These are phyloP conservation scores for Vararia minispora DNA, from an alignment of 768 basidiomycete genomes.

Conservation along the genomic window DNA sequence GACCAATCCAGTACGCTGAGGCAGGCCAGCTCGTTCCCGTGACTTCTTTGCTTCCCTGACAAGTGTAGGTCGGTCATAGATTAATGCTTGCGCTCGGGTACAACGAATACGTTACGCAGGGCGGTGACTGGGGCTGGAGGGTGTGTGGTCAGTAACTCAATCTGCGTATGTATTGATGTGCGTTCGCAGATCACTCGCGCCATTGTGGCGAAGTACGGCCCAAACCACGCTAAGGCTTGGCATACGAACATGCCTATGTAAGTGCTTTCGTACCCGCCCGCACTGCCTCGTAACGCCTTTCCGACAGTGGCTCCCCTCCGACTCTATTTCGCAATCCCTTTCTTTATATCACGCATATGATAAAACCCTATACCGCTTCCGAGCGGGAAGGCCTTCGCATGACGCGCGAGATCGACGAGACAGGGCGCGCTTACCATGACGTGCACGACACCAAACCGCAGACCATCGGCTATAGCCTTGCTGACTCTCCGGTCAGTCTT, in stretches of 20 bases:
- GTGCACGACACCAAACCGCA: slow-evolving; percentile 25
- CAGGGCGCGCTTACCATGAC: slow-evolving; percentile 27
- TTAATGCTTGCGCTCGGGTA: slow-evolving; percentile 22
- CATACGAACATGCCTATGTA: slow-evolving; percentile 23
- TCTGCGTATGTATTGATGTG: neutral
- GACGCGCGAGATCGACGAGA: slow-evolving; percentile 18
- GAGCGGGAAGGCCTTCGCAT: slow-evolving; percentile 26
- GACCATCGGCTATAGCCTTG: slow-evolving; percentile 34
- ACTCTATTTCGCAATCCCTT: slow-evolving; percentile 17
- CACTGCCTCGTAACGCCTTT: neutral
- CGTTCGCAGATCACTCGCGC: slow-evolving; percentile 17
- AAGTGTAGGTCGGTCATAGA: slow-evolving; percentile 19
- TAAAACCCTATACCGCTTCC: slow-evolving; percentile 22
- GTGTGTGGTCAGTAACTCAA: slow-evolving; percentile 15
- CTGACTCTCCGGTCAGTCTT: slow-evolving; percentile 42
- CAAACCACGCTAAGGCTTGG: slow-evolving; percentile 21
- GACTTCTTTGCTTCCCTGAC: neutral
- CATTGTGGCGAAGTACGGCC: slow-evolving; percentile 17
- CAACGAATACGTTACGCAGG: slow-evolving; percentile 29
- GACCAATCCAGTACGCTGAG: slow-evolving; percentile 35
- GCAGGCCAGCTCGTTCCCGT: slow-evolving; percentile 14
- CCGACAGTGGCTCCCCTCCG: slow-evolving; percentile 17
- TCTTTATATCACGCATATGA: slow-evolving; percentile 18
- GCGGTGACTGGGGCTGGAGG: slow-evolving; percentile 34
- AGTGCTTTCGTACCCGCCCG: neutral